A percentile compares a stretch with the other conserved stretches of the same genome.
phyloP scores from a whole-genome alignment of 345 rosid genomes.

The Erysimum cheiranthoides region DNA sequence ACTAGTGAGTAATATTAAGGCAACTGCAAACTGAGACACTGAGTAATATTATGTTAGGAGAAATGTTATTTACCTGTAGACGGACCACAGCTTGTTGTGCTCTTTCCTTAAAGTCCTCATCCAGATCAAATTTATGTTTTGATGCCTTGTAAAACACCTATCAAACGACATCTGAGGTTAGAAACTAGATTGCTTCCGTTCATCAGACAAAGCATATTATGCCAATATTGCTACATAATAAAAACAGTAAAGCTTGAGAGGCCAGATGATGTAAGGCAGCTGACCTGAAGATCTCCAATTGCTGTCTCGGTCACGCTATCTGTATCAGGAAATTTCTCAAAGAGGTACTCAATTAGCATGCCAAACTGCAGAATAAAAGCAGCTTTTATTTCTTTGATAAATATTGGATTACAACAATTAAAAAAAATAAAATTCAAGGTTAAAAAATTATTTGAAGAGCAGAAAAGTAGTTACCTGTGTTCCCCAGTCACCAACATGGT shows the following conservation, averaged over 20 bases:
- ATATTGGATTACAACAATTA: conserved; percentile 1
- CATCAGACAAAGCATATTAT: conserved; percentile 17
- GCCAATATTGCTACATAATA: conserved; percentile 8
- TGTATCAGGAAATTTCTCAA: conserved; percentile 72
- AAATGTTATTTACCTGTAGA: conserved; percentile 68
- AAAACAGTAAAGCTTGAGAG: conserved; percentile 21
- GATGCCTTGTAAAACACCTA: conserved; percentile 88
- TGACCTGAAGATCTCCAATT: conserved; percentile 95
- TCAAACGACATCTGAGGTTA: conserved; percentile 40
- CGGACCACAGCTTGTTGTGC: conserved; percentile 94
- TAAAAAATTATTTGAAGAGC: conserved; percentile 20
- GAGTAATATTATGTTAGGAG: conserved; percentile 12
- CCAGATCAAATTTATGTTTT: conserved; percentile 75
- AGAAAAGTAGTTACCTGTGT: conserved; percentile 74
- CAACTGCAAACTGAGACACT: conserved; percentile 13
- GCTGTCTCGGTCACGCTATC: conserved; percentile 75
- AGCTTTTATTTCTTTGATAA: conserved; percentile 10
- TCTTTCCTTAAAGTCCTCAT: conserved; percentile 76
- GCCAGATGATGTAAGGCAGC: conserved; percentile 31
- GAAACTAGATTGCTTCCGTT: conserved; percentile 18
- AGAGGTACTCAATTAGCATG: conserved; percentile 92
- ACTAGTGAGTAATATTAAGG: conserved; percentile 17
- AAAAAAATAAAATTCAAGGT: background rate
- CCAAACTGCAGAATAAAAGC: conserved; percentile 74
- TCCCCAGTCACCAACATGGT: conserved; percentile 99